These are phyloP conservation scores for Powellomyces hirtus DNA, from an alignment of 192 early-diverging fungal genomes.

Conservation along the genomic window DNA sequence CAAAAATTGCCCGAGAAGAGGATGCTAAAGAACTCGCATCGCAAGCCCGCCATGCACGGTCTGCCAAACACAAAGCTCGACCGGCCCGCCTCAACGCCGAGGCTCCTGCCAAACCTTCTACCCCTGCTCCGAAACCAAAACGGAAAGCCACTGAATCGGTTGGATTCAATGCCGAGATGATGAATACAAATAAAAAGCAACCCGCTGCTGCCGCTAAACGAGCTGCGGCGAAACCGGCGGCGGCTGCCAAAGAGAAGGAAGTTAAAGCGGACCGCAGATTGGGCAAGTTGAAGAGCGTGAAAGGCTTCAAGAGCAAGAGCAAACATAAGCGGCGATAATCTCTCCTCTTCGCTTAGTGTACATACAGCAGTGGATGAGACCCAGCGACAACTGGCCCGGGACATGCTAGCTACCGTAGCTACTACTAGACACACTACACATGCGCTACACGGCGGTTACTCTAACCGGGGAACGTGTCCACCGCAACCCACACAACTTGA, in stretches of 20 bases:
- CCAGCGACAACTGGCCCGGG: no score
- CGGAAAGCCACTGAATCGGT: background rate
- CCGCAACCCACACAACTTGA: no score
- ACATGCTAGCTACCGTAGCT: no score
- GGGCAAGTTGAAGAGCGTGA: slow-evolving; percentile 29
- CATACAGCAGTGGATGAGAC: no score
- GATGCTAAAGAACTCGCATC: slow-evolving; percentile 39
- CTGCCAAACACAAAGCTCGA: slow-evolving; percentile 31
- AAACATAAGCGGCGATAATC: slow-evolving; percentile 28
- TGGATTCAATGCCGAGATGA: slow-evolving; percentile 20
- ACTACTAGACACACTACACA: no score
- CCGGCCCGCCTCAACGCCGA: slow-evolving; percentile 3
- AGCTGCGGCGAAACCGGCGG: background rate
- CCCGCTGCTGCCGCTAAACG: background rate
- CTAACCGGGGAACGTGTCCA: no score
- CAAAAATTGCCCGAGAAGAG: slow-evolving; percentile 37
- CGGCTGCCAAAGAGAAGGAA: slow-evolving; percentile 7
- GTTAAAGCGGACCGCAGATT: slow-evolving; percentile 23
- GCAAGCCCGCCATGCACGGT: slow-evolving; percentile 30
- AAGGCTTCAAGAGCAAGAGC: slow-evolving; percentile 25
- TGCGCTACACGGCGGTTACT: no score
- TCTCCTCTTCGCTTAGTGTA: no score
- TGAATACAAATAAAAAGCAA: slow-evolving; percentile 6
- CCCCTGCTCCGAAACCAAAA: background rate
- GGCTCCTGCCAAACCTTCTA: background rate